Percentiles rank a stretch among this genome's conserved stretches.
phyloP scores from a whole-genome alignment of 305 asterid genomes.

The Solanum hybrid region DNA sequence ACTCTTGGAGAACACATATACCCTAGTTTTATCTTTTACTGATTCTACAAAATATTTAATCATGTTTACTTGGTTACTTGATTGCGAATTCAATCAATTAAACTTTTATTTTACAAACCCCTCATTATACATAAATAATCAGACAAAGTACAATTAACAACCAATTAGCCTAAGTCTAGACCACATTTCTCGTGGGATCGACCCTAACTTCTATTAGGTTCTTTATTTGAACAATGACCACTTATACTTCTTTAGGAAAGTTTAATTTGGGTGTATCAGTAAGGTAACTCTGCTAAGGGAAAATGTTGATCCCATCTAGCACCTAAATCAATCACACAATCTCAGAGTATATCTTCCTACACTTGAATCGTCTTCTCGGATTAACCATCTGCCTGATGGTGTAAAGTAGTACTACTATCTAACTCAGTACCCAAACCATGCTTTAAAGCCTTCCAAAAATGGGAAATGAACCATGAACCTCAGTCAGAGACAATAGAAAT shows the following conservation, averaged over 20 bases:
- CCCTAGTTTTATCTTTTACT: background rate
- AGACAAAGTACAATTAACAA: background rate
- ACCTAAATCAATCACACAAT: background rate
- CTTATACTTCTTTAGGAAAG: background rate
- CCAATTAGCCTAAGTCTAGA: background rate
- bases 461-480: background rate
- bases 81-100: background rate
- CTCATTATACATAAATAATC: background rate
- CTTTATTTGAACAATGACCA: background rate
- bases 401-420: background rate
- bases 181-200: background rate
- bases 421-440: background rate
- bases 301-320: background rate
- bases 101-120: background rate
- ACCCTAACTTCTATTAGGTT: background rate
- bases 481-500: background rate
- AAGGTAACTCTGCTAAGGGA: background rate
- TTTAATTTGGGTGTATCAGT: background rate
- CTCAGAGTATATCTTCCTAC: background rate
- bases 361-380: background rate
- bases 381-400: background rate
- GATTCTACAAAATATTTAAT: background rate
- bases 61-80: background rate
- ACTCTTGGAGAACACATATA: background rate
- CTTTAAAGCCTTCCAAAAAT: background rate